Evolutionary conservation across 306 rosid species (phyloP).

Genomic region (Astragalus membranaceus): DNA sequence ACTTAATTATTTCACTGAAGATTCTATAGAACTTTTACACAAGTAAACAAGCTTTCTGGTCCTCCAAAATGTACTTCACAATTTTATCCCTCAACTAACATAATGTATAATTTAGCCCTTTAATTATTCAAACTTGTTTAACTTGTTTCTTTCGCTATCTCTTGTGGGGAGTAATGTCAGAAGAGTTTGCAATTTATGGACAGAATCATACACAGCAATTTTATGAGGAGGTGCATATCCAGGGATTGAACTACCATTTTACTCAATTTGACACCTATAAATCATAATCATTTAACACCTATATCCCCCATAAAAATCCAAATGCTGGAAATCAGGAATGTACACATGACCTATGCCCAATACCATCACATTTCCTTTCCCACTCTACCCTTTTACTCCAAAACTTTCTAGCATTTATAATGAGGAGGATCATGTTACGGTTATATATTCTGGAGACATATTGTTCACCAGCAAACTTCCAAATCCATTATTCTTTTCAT

Average conservation of each 20-base stretch:
- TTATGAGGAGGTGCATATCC: not conserved
- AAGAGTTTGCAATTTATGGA: not conserved
- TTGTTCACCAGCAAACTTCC: not conserved
- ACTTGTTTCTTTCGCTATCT: too few relatives aligned
- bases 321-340: not conserved
- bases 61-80: not conserved
- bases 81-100: not conserved
- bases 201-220: not conserved
- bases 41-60: conserved; percentile 5
- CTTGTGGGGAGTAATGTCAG: too few relatives aligned
- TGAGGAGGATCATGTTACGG: not conserved
- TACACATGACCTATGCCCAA: too few relatives aligned
- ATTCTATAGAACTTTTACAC: not conserved
- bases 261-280: not conserved
- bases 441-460: not conserved
- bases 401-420: not conserved
- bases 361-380: not conserved
- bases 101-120: not conserved
- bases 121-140: not conserved
- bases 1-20: not conserved
- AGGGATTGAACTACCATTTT: not conserved
- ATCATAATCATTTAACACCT: not conserved
- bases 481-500: not conserved
- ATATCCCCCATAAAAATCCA: not conserved
- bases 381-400: not conserved